These are phyloP conservation scores for Polytolypa hystricis DNA, from an alignment of 2,329 filamentous ascomycete species.

Conservation along the genomic window DNA sequence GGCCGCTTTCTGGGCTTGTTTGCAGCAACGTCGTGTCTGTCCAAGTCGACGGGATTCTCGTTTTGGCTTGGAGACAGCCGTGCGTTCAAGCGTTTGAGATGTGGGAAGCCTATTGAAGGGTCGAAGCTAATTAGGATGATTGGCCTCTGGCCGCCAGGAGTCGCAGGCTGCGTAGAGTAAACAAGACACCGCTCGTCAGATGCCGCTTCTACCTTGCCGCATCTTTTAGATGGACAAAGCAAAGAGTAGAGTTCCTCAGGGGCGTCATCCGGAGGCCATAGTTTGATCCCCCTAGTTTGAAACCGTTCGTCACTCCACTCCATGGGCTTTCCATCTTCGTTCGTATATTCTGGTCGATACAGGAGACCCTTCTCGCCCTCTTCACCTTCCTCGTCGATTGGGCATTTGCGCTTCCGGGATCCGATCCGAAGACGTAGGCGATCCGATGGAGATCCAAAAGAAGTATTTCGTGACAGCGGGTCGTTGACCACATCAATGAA, in stretches of 20 bases:
- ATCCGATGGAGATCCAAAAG: constrained; percentile 22
- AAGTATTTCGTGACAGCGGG: constrained; percentile 17
- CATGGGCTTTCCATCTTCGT: constrained; percentile 18
- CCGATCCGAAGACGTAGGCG: constrained; percentile 32
- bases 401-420: constrained; percentile 31
- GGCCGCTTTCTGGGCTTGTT: constrained; percentile 1
- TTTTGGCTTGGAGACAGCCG: background rate
- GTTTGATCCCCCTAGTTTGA: constrained; percentile 24
- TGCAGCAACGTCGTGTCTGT: constrained; percentile 1
- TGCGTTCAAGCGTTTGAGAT: constrained; percentile 7
- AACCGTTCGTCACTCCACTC: constrained; percentile 30
- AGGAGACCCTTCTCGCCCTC: constrained; percentile 18
- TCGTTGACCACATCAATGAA: constrained; percentile 37
- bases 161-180: constrained; percentile 10
- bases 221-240: constrained; percentile 28
- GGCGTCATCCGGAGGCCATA: constrained; percentile 33
- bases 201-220: constrained; percentile 14
- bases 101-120: constrained; percentile 10
- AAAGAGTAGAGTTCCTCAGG: constrained; percentile 27
- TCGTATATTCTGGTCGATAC: constrained; percentile 19
- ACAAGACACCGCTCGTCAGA: constrained; percentile 12
- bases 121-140: constrained; percentile 14
- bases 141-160: constrained; percentile 5
- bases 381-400: constrained; percentile 24
- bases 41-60: constrained; percentile 1